Base-by-base conservation (phyloP, 805 yeast genomes). In the Ogataea methanolica region DNA sequence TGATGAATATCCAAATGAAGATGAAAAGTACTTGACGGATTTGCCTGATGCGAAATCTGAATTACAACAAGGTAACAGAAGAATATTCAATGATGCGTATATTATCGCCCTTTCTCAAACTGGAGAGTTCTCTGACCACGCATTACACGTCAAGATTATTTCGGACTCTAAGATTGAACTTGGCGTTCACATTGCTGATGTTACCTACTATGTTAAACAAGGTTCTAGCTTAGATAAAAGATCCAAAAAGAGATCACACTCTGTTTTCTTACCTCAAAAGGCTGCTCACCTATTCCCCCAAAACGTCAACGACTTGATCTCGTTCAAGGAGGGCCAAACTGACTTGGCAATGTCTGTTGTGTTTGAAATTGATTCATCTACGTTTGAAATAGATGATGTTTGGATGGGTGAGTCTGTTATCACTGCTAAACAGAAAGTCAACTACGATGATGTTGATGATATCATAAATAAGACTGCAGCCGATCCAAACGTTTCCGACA, bases 151-250 rank as follows among this genome's bases (percentile, higher is more conserved):
- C n/a, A 85, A 82, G 60, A 69, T 82, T 44, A 59, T 79, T 12
- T 70, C 79, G 2, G 75, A 78, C 41, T 77, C 80, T 14, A 79
- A 76, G 57, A 80, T 86, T 50, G 95, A 86, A 61, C 68, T 94
- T 37, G 96, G 96, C 37, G 82, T 91, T 61, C 98, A 94, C 65
- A 79, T 86, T 41, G 74, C 86, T 33, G 99, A 94, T 68, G 82
- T 85, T 5, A 74, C 95, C 4, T 80, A 81, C 40, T 88, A 73
- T 56, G 67, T 92, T 44, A 80, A 78, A 54, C 84, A 80, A 37
- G 92, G 90, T 15, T 80, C 96, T 0, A 69, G 80, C 9, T 70
- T 92, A 51, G 99, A 94, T 61, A 82, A 91, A 52, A 90, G 92
- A 63, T 86, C 96, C 1, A 87, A 88, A 67, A 90, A 88, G 70